phyloP scores from a whole-genome alignment of 2,329 filamentous ascomycete species.

The Teratosphaeria epicoccoides region DNA sequence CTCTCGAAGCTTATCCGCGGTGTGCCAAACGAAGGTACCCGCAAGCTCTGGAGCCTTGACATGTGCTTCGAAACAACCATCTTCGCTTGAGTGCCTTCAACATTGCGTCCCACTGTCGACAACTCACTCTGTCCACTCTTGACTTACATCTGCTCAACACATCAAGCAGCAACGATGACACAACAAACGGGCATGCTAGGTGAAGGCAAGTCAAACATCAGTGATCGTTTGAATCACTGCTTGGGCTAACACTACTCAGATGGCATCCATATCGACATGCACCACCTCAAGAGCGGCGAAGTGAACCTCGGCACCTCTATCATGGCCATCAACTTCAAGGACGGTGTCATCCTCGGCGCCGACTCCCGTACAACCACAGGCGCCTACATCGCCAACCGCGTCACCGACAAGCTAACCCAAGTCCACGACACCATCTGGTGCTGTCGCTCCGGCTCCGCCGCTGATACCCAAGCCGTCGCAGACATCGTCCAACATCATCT shows the following conservation, averaged over 20 bases:
- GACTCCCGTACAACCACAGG: conserved; percentile 97
- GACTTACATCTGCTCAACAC: background rate
- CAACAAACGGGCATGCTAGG: conserved; percentile 31
- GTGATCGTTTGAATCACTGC: background rate
- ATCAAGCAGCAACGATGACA: conserved; percentile 20
- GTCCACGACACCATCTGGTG: conserved; percentile 99
- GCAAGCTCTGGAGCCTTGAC: background rate
- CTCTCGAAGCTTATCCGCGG: background rate
- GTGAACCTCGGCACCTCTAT: conserved; percentile 98
- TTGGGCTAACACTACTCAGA: conserved; percentile 44
- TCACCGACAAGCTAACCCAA: conserved; percentile 97
- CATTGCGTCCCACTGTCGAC: background rate
- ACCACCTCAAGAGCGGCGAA: conserved; percentile 95
- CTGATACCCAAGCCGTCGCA: conserved; percentile 94
- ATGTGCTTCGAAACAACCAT: background rate
- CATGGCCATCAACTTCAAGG: conserved; percentile 99
- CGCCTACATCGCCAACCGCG: conserved; percentile 96
- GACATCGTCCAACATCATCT: conserved; percentile 97
- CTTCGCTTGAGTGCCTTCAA: background rate
- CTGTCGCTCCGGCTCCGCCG: conserved; percentile 92
- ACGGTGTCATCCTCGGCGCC: conserved; percentile 93
- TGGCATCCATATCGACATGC: conserved; percentile 99
- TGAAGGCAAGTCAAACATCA: conserved; percentile 24
- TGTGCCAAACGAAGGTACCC: background rate
- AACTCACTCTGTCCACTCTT: background rate